Conservation (phyloP, 2,329 filamentous ascomycete genomes). For the Neonectria hederae region DNA sequence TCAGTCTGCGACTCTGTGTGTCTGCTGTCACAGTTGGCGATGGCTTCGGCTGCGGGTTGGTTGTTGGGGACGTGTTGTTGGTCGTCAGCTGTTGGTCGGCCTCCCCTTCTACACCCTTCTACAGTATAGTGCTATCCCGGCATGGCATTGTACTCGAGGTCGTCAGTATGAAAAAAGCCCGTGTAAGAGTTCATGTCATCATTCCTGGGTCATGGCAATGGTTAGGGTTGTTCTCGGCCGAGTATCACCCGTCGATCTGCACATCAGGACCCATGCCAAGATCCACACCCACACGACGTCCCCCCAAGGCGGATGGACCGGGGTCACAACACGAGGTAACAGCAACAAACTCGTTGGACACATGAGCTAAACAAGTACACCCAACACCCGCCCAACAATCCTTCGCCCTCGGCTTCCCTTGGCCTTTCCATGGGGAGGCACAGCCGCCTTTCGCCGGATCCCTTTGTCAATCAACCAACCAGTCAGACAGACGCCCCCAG, state of each 20-base stretch:
- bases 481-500: conserved; percentile 16
- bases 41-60: not conserved
- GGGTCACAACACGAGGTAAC: conserved; percentile 24
- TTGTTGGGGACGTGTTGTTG: not conserved
- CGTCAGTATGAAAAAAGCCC: not conserved
- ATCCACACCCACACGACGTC: conserved; percentile 10
- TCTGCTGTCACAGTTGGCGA: not conserved
- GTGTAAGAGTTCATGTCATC: not conserved
- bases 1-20: not conserved
- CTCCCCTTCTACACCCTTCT: not conserved
- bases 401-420: conserved; percentile 26
- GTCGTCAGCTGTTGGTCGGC: not conserved
- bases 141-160: not conserved
- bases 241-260: conserved; percentile 13
- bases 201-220: not conserved
- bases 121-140: no score
- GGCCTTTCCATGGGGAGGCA: conserved; percentile 10
- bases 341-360: conserved; percentile 28
- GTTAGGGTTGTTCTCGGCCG: conserved; percentile 12
- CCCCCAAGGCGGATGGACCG: conserved; percentile 15
- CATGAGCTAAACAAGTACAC: conserved; percentile 33
- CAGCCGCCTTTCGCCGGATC: conserved; percentile 22
- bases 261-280: conserved; percentile 8
- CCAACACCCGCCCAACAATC: conserved; percentile 32
- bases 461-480: conserved; percentile 32